Evolutionary conservation across 371 early-diverging fungal species (phyloP).

Genomic region (Conidiobolus incongruus): DNA sequence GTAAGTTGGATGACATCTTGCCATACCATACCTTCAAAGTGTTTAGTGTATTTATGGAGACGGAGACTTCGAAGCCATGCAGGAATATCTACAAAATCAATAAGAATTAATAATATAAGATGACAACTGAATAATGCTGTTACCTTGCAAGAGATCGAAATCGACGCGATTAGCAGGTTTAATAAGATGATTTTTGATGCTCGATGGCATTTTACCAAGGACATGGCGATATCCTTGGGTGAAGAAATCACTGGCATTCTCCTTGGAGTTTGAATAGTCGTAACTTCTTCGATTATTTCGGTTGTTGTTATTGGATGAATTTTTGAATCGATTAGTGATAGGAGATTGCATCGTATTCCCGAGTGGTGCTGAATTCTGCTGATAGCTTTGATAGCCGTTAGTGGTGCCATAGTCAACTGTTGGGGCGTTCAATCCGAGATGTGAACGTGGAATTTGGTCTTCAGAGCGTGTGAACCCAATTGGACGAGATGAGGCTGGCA

Average conservation of each 20-base stretch:
- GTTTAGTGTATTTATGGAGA: slow-evolving; percentile 78
- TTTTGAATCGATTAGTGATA: not conserved
- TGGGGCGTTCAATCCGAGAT: too few relatives aligned
- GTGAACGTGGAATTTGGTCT: not conserved
- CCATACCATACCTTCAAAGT: slow-evolving; percentile 75
- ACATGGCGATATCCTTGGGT: not conserved
- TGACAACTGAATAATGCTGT: too few relatives aligned
- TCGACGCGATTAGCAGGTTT: slow-evolving; percentile 1
- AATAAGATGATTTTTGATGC: not conserved
- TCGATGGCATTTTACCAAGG: not conserved
- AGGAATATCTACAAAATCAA: slow-evolving; percentile 47
- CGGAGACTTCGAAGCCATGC: slow-evolving; percentile 76
- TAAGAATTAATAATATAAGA: not conserved
- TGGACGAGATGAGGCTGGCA: not conserved
- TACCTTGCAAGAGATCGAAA: slow-evolving; percentile 1
- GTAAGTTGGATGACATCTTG: slow-evolving; percentile 60
- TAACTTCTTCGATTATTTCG: not conserved
- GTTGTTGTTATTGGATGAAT: not conserved
- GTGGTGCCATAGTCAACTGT: too few relatives aligned
- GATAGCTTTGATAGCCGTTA: too few relatives aligned
- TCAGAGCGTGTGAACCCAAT: not conserved
- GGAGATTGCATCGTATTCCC: not conserved
- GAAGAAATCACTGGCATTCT: not conserved
- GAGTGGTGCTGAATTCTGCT: not conserved
- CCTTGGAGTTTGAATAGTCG: too few relatives aligned